A percentile compares a stretch with the other conserved stretches of the same genome.
Evolutionary conservation across 305 asterid genomes (phyloP).

Genomic region (Solanum chacoense): DNA sequence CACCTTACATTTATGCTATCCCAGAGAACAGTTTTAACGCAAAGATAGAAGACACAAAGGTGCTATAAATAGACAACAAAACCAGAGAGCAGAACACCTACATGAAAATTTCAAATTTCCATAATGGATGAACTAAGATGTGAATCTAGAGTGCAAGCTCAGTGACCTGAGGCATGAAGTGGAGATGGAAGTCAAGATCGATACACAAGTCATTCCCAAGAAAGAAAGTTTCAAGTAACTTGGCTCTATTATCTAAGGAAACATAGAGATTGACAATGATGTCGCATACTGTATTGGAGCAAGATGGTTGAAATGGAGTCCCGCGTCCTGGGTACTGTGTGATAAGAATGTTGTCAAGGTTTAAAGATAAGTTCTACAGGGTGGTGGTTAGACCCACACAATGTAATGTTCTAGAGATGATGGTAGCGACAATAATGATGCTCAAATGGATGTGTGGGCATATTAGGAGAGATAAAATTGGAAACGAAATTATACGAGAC

Average conservation of each 20-base stretch:
- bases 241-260: background rate
- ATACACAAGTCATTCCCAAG: background rate
- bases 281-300: background rate
- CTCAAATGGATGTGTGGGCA: background rate
- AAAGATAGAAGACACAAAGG: background rate
- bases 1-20: background rate
- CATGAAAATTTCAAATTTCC: background rate
- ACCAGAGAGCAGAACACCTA: background rate
- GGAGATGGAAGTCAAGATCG: background rate
- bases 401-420: background rate
- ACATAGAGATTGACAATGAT: background rate
- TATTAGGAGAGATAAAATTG: background rate
- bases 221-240: background rate
- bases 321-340: background rate
- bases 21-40: background rate
- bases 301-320: background rate
- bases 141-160: background rate
- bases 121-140: background rate
- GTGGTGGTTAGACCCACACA: background rate
- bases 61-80: background rate
- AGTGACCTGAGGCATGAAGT: background rate
- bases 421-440: background rate
- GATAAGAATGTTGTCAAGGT: background rate
- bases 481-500: background rate
- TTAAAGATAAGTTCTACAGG: background rate